Evolutionary conservation across 1,284 basidiomycete genomes (phyloP).

Genomic region (Cystobasidium sp.): DNA sequence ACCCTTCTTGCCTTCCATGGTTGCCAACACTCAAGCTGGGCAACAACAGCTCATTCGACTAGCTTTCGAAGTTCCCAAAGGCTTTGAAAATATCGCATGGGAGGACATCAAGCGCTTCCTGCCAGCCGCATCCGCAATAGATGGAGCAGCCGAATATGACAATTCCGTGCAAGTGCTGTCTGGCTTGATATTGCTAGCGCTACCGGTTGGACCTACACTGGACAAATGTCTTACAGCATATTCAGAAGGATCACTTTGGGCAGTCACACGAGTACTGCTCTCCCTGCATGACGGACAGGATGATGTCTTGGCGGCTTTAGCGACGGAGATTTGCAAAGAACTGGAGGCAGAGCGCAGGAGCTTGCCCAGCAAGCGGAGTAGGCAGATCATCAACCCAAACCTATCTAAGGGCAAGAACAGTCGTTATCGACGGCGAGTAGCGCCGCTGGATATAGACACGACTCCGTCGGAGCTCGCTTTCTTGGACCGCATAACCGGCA

Average conservation of each 20-base stretch:
- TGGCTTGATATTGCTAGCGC: conserved; percentile 3
- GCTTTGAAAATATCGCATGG: conserved; percentile 38
- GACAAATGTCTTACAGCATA: conserved; percentile 13
- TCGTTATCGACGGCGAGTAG: background rate
- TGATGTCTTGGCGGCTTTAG: background rate
- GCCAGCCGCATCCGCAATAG: background rate
- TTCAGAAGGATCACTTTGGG: conserved; percentile 19
- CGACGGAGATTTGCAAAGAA: background rate
- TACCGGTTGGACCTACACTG: background rate
- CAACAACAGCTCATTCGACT: background rate
- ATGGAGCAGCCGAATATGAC: background rate
- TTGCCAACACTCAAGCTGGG: background rate
- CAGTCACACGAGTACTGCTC: conserved; percentile 10
- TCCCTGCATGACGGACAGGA: background rate
- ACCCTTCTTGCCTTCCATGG: background rate
- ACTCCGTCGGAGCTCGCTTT: conserved; percentile 24
- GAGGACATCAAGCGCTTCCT: conserved; percentile 23
- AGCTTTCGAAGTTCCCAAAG: conserved; percentile 25
- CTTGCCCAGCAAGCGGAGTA: conserved; percentile 38
- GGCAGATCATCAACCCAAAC: conserved; percentile 7
- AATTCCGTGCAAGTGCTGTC: background rate
- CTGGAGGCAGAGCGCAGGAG: conserved; percentile 20
- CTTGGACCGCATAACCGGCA: background rate
- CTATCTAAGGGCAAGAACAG: conserved; percentile 1
- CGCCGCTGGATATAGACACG: conserved; percentile 14